Percentiles rank a stretch among this genome's conserved stretches.
Evolutionary conservation across 2,329 filamentous ascomycete species (phyloP).

Genomic region (Talaromyces pinophilus): DNA sequence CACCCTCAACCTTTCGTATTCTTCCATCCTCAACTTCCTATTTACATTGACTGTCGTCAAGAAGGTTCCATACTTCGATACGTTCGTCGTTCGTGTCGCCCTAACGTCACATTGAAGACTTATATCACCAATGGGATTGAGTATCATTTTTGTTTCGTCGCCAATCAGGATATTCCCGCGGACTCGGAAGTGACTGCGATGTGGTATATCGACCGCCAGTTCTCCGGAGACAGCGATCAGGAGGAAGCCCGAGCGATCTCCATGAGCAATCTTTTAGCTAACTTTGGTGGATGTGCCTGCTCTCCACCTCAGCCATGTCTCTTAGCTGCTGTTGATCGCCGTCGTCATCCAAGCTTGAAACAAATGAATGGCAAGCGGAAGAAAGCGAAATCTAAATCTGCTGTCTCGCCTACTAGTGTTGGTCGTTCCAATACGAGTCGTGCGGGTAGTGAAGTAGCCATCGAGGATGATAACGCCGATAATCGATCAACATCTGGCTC

Average conservation of each 20-base stretch:
- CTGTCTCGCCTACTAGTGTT: slow-evolving; percentile 56
- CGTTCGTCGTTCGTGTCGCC: slow-evolving; percentile 85
- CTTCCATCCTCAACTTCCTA: slow-evolving; percentile 82
- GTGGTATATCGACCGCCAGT: slow-evolving; percentile 50
- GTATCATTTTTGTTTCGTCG: slow-evolving; percentile 91
- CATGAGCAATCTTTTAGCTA: slow-evolving; percentile 51
- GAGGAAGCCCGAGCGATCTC: slow-evolving; percentile 47
- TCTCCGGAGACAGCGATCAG: slow-evolving; percentile 39
- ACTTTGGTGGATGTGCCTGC: slow-evolving; percentile 54
- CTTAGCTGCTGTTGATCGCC: slow-evolving; percentile 48
- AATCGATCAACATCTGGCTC: slow-evolving; percentile 59
- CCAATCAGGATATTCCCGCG: slow-evolving; percentile 71
- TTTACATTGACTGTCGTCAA: slow-evolving; percentile 88
- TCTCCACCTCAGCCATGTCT: slow-evolving; percentile 41
- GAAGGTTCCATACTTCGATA: slow-evolving; percentile 87
- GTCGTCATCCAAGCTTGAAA: slow-evolving; percentile 41
- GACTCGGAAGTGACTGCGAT: slow-evolving; percentile 51
- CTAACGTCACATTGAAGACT: slow-evolving; percentile 86
- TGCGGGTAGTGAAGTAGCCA: slow-evolving; percentile 59
- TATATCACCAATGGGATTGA: slow-evolving; percentile 75
- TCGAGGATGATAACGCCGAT: slow-evolving; percentile 57
- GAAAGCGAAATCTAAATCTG: slow-evolving; percentile 50
- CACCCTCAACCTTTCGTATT: slow-evolving; percentile 71
- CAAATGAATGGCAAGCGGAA: slow-evolving; percentile 51
- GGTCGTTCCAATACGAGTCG: slow-evolving; percentile 58